phyloP scores from a whole-genome alignment of 2,329 filamentous ascomycete genomes.

The Thyridium curvatum region DNA sequence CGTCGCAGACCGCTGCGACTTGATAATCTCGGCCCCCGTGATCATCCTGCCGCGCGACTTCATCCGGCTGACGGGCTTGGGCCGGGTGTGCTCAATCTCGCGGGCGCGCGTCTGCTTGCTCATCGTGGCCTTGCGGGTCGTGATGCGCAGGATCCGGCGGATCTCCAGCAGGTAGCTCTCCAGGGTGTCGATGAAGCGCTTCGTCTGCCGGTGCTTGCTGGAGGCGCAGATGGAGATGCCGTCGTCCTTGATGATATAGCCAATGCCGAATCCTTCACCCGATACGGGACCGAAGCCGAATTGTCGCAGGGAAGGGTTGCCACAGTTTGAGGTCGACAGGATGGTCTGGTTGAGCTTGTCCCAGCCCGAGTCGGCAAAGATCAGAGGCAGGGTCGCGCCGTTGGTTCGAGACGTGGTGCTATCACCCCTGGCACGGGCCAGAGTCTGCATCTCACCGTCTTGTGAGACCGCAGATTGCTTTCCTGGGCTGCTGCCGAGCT shows the following conservation, averaged over 20 bases:
- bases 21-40: conserved; percentile 43
- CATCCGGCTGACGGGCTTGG: conserved; percentile 37
- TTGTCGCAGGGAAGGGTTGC: conserved; percentile 87
- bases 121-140: conserved; percentile 36
- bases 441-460: conserved; percentile 22
- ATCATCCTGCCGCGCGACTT: conserved; percentile 73
- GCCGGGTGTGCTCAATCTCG: conserved; percentile 39
- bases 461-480: conserved; percentile 42
- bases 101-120: conserved; percentile 43
- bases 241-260: conserved; percentile 98
- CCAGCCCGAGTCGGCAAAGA: conserved; percentile 89
- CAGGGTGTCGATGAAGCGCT: conserved; percentile 80
- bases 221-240: conserved; percentile 85
- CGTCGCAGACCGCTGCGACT: conserved; percentile 30
- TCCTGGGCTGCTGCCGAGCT: conserved; percentile 43
- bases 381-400: conserved; percentile 51
- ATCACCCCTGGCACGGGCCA: conserved; percentile 43
- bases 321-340: conserved; percentile 96
- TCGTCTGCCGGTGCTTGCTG: conserved; percentile 90
- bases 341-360: conserved; percentile 94
- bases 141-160: conserved; percentile 72
- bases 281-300: conserved; percentile 96
- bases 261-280: conserved; percentile 91
- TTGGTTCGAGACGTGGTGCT: conserved; percentile 43
- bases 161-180: conserved; percentile 91